Percentiles rank a stretch among this genome's conserved stretches.
These are phyloP conservation scores for Symbiodinium natans DNA, from an alignment of 73 alveolate genomes.

Conservation along the genomic window DNA sequence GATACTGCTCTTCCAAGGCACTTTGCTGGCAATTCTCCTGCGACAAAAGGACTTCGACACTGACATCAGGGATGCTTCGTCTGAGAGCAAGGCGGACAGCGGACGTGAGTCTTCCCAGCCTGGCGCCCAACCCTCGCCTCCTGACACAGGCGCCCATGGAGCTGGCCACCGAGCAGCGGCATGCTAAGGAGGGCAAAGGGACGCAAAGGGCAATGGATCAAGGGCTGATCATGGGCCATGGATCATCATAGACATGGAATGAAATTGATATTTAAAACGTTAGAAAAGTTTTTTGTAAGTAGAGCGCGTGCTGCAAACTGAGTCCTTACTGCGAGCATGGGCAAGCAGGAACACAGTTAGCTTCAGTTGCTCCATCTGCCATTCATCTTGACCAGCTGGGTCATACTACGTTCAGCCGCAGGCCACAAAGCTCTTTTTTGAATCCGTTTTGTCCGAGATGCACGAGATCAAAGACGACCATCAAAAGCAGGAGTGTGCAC, in stretches of 20 bases:
- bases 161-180: slow-evolving; percentile 72
- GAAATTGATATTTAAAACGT: too few species aligned
- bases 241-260: too few species aligned
- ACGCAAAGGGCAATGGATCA: too few species aligned
- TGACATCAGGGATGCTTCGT: slow-evolving; percentile 4
- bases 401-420: too few species aligned
- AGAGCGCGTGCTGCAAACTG: too few species aligned
- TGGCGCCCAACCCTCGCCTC: background rate
- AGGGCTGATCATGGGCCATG: too few species aligned
- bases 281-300: too few species aligned
- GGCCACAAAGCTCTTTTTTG: background rate
- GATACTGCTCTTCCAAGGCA: background rate
- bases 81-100: slow-evolving; percentile 10
- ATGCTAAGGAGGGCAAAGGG: background rate
- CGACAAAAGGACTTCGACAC: background rate
- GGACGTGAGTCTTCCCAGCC: background rate
- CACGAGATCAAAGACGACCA: background rate
- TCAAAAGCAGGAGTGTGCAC: background rate
- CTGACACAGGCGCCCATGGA: slow-evolving; percentile 34
- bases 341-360: too few species aligned
- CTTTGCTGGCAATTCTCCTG: slow-evolving; percentile 12
- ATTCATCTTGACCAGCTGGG: too few species aligned
- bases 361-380: too few species aligned
- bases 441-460: background rate
- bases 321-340: too few species aligned